Base-by-base conservation (phyloP, 371 early-diverging fungal genomes). In the Gilbertella persicaria region DNA sequence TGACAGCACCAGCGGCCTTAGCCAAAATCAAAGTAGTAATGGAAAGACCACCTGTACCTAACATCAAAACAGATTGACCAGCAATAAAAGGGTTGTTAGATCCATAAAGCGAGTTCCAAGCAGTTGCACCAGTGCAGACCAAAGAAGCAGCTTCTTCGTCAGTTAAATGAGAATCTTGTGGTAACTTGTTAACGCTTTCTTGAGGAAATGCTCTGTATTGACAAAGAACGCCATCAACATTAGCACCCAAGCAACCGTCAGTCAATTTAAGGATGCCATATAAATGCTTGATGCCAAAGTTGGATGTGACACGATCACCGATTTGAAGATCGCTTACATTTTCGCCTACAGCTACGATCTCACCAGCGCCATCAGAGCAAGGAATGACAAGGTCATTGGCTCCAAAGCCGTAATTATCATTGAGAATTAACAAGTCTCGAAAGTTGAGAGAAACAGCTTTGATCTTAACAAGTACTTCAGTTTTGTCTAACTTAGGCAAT, bases 391-490 rank as follows among this genome's bases (percentile, higher is more conserved):
- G 20, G 23, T 49, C 19, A 4, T 35, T 47, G 12, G 41, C n/a
- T 2, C 5, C 20, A 39, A 16, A 19, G 8, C 35, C 39, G 19
- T 55, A 64, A 1, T 0, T 12, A 10, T 55, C 64, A 14, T 19
- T 12, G 0, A 45, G 14, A 13, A 65, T 61, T 1, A 25, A 17
- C 13, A 55, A 35, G 28, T 65, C 65, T 33, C 62, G 62, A 33
- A 50, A 58, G 13, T 65, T 65, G 50, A 65, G 57, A 26, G 65
- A 20, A 10, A 65, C 65, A 1, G 57, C 36, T 17, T 56, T 55
- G 25, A 65, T 56, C 13, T 61, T 60, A 5, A 65, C 17, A 14
- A 62, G 24, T 4, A 62, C 53, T 38, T 51, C 47, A 19, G 43
- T 38, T 4, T 52, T 45, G 4, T 37, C 53, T 30, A 54, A 12